Evolutionary conservation across 768 basidiomycete genomes (phyloP).

Genomic region (Dioszegia aurantiaca): DNA sequence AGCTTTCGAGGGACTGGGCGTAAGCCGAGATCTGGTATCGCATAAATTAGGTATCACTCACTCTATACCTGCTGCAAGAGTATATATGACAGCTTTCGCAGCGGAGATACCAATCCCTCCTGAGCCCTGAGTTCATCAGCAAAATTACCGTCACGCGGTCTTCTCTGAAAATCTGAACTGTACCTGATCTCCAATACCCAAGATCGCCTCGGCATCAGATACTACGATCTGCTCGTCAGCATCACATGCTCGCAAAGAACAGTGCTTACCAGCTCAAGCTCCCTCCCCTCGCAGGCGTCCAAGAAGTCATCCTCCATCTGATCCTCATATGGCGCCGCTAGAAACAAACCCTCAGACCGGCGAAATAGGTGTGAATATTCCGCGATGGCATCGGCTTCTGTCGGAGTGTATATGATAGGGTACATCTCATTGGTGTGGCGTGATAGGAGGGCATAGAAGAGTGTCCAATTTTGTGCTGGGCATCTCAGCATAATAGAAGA

Average conservation of each 20-base stretch:
- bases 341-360: conserved; percentile 68
- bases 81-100: conserved; percentile 71
- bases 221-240: conserved; percentile 44
- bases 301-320: conserved; percentile 74
- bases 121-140: conserved; percentile 30
- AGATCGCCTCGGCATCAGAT: conserved; percentile 50
- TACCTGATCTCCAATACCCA: conserved; percentile 49
- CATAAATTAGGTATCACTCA: conserved; percentile 14
- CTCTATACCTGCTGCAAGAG: conserved; percentile 54
- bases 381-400: conserved; percentile 72
- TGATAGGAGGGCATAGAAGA: conserved; percentile 69
- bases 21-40: background rate
- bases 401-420: conserved; percentile 40
- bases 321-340: conserved; percentile 63
- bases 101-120: conserved; percentile 51
- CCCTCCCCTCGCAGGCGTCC: conserved; percentile 54
- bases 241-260: background rate
- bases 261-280: conserved; percentile 40
- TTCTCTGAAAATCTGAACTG: no score
- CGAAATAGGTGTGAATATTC: conserved; percentile 82
- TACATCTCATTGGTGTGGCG: conserved; percentile 62
- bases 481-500: background rate
- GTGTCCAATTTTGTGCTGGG: conserved; percentile 57
- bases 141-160: no score
- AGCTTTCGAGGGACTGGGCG: conserved; percentile 37